Percentiles rank a stretch among this genome's conserved stretches.
Conservation (phyloP, 257 asterid species). For the Penstemon barbatus region DNA sequence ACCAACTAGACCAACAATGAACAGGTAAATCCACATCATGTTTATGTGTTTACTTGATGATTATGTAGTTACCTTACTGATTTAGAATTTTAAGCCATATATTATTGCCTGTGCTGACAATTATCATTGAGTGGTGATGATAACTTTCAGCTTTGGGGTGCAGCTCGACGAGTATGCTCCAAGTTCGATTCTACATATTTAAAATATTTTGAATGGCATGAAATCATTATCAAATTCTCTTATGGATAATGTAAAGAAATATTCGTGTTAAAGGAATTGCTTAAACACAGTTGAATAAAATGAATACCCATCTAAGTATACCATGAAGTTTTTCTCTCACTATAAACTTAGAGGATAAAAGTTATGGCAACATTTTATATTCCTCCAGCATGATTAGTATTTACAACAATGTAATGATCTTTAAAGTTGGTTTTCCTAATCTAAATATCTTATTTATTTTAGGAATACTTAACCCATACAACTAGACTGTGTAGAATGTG, state of each 20-base stretch:
- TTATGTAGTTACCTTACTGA: slow-evolving; percentile 9
- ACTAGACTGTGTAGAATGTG: too few species aligned
- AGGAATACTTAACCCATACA: too few species aligned
- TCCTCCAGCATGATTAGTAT: too few species aligned
- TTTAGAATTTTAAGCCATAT: not conserved
- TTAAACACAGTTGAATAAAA: not conserved
- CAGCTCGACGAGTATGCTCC: not conserved
- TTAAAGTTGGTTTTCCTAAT: too few species aligned
- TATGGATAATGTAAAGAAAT: too few species aligned
- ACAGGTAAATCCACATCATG: slow-evolving; percentile 51
- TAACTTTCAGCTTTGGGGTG: not conserved
- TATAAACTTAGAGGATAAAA: slow-evolving; percentile 3
- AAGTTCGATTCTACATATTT: not conserved
- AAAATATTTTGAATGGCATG: not conserved
- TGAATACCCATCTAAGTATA: not conserved
- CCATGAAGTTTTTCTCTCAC: not conserved
- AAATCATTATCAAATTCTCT: not conserved
- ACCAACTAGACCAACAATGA: slow-evolving; percentile 90
- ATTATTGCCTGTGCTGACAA: not conserved
- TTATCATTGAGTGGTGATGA: not conserved
- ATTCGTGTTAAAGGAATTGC: not conserved
- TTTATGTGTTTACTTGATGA: slow-evolving; percentile 26
- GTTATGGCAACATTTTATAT: too few species aligned
- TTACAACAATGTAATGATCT: too few species aligned
- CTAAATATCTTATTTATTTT: too few species aligned